Evolutionary conservation across 345 rosid species (phyloP).

Genomic region (Psidium guajava): DNA sequence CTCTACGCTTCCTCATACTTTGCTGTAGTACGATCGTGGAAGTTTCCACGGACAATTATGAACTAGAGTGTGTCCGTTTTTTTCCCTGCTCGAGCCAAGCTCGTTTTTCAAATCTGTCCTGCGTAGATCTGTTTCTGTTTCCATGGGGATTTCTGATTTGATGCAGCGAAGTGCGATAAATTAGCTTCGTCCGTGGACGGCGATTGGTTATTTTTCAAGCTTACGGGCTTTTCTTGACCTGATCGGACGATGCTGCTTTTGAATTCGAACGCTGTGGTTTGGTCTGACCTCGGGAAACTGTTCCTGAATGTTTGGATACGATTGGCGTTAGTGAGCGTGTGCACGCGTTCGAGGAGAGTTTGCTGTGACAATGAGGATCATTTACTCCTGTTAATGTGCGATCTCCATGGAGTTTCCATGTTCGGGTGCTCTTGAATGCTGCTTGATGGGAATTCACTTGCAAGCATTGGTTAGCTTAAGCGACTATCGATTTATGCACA

Average conservation of each 20-base stretch:
- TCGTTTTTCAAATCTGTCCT: not conserved
- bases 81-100: not conserved
- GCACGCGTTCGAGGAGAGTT: not conserved
- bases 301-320: not conserved
- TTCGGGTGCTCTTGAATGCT: not conserved
- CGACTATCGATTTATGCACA: not conserved
- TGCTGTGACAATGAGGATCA: not conserved
- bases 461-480: not conserved
- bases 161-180: not conserved
- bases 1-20: not conserved
- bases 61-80: not conserved
- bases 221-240: not conserved
- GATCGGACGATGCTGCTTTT: not conserved
- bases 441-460: not conserved
- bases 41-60: too few relatives aligned
- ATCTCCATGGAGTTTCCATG: too few relatives aligned
- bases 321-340: too few relatives aligned
- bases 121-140: not conserved
- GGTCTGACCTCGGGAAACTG: not conserved
- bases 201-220: not conserved
- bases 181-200: not conserved
- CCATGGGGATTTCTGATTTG: not conserved
- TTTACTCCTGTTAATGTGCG: not conserved
- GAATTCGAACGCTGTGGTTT: not conserved
- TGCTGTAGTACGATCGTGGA: not conserved